Evolutionary conservation across 1,284 basidiomycete genomes (phyloP), one percentile per base, ranked within the genome.

Genomic region (Agroathelia rolfsii): DNA sequence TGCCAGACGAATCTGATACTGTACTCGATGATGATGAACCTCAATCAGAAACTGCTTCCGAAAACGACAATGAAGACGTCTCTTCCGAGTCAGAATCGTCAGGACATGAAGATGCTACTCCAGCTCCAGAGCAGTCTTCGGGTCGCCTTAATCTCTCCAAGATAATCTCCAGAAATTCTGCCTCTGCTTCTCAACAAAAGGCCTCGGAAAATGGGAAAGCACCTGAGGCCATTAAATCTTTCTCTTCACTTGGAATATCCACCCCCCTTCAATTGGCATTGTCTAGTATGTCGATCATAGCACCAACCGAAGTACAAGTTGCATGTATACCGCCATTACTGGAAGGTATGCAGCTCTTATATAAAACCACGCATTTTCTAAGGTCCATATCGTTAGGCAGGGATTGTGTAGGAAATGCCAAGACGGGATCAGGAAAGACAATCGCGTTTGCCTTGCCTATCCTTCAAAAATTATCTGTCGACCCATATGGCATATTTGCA

Each of bases 401-500:
- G 48, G 94, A 99, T 58, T 93, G 88, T 52, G 88, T 96, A 41
- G 95, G 95, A 19, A 93, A 95, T 41, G 93, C 95, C 1, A 94
- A 97, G 62, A 99, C 94, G 0, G 95, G 94, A 39, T 93, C 87
- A 6, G 94, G 94, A 48, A 98, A 98, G 63, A 99, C 95, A 0
- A 79, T 98, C 37, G 93, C 95, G 0, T 99, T 99, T 47, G 90
- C 94, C 1, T 60, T 98, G 7, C 95, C 95, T 2, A 95, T 97
- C 32, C 66, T 98, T 5, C 92, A 99, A 58, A 77, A 76, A 49
- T 69, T 99, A 14, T 76, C 83, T 0, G 59, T 70, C 3, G 92
- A 96, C 55, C 92, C 93, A 5, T 94, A 88, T 46, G 94, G 93
- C 1, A 85, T 97, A 18, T 97, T 82, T 52, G 92, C 92, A 0